These are phyloP conservation scores for Zalaria obscura DNA, from an alignment of 2,329 filamentous ascomycete genomes.

Conservation along the genomic window DNA sequence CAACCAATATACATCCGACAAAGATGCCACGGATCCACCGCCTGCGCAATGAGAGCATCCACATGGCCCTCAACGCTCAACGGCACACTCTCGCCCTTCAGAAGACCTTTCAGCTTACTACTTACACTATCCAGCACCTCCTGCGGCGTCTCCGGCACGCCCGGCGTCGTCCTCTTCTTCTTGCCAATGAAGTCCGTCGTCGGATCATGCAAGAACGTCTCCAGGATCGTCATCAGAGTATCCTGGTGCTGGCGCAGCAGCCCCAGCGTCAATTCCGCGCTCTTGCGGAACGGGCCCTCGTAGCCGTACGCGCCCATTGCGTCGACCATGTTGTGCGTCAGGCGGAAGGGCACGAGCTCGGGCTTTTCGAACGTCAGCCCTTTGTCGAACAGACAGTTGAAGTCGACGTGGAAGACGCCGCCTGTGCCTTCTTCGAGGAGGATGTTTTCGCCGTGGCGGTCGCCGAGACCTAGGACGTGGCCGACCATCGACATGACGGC, in stretches of 20 bases:
- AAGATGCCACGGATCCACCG: slow-evolving; percentile 65
- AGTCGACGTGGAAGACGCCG: slow-evolving; percentile 93
- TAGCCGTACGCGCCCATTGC: slow-evolving; percentile 93
- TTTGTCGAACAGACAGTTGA: slow-evolving; percentile 99
- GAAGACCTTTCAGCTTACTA: slow-evolving; percentile 70
- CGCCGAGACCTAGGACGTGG: slow-evolving; percentile 81
- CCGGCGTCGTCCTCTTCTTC: slow-evolving; percentile 36
- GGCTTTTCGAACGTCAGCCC: slow-evolving; percentile 90
- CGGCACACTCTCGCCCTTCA: slow-evolving; percentile 80
- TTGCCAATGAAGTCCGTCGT: slow-evolving; percentile 84
- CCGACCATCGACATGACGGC: slow-evolving; percentile 99
- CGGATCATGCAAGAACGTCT: slow-evolving; percentile 93
- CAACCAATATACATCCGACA: slow-evolving; percentile 96
- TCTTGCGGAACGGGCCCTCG: slow-evolving; percentile 80
- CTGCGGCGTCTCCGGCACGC: slow-evolving; percentile 53
- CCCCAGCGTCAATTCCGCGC: slow-evolving; percentile 73
- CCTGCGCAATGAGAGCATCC: slow-evolving; percentile 83
- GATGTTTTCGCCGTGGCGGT: slow-evolving; percentile 95
- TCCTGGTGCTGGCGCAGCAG: slow-evolving; percentile 86
- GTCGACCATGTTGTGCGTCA: slow-evolving; percentile 97
- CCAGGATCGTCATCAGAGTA: slow-evolving; percentile 90
- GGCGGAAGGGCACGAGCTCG: slow-evolving; percentile 85
- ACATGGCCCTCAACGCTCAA: slow-evolving; percentile 93
- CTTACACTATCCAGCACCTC: slow-evolving; percentile 83
- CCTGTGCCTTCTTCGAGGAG: slow-evolving; percentile 87